These are phyloP conservation scores for Phanerodontia chrysosporium DNA, from an alignment of 768 basidiomycete species.

Conservation along the genomic window DNA sequence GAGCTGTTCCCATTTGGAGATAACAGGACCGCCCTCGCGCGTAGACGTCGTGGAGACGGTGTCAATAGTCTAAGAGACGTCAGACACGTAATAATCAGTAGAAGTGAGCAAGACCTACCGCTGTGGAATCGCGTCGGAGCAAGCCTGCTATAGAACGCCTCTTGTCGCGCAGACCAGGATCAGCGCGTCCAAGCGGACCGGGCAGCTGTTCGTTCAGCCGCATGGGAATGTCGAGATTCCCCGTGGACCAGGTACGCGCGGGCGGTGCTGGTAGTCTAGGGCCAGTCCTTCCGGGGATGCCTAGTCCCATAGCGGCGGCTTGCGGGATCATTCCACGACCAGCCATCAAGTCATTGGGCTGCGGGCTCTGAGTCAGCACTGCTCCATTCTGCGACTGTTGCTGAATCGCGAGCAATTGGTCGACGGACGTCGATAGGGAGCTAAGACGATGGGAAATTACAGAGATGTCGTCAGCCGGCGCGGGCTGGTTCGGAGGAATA, in stretches of 20 bases:
- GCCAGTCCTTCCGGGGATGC: slow-evolving; percentile 53
- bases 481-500: slow-evolving; percentile 69
- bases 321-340: slow-evolving; percentile 28
- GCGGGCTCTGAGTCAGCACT: slow-evolving; percentile 2
- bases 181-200: slow-evolving; percentile 32
- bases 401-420: slow-evolving; percentile 72
- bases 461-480: slow-evolving; percentile 64
- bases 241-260: slow-evolving; percentile 82
- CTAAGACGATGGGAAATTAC: slow-evolving; percentile 76
- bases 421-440: slow-evolving; percentile 78
- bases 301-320: slow-evolving; percentile 41
- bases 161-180: slow-evolving; percentile 55
- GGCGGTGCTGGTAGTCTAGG: slow-evolving; percentile 66
- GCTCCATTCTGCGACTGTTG: slow-evolving; percentile 43
- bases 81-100: background rate
- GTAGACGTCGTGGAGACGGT: slow-evolving; percentile 33
- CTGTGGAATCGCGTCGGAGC: slow-evolving; percentile 70
- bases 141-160: slow-evolving; percentile 69
- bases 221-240: slow-evolving; percentile 69
- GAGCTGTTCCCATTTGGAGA: slow-evolving; percentile 96
- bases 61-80: slow-evolving; percentile 31
- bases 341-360: slow-evolving; percentile 6
- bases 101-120: slow-evolving; percentile 42
- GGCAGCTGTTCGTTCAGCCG: slow-evolving; percentile 41
- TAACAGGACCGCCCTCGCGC: slow-evolving; percentile 73